Base-by-base conservation (phyloP, 495 filamentous ascomycete genomes). In the Tirmania nivea region DNA sequence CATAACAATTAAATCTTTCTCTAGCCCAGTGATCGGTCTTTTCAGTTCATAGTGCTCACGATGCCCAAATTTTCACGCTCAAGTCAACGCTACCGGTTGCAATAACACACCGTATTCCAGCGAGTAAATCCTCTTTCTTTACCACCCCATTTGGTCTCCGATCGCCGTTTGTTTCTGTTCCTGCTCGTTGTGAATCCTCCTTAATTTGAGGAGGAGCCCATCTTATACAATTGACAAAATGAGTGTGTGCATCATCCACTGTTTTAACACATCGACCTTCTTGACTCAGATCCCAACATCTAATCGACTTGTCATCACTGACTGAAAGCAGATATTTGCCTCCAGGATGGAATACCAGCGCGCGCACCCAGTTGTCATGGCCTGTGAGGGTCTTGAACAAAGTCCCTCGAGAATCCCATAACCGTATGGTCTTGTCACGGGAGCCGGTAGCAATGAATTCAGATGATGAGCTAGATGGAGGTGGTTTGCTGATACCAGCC, bases 361-460 rank as follows among this genome's bases (percentile, higher is more conserved):
- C 83, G 10, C 86, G 78, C 1, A 97, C 81, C 90, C 90, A 97
- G 64, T 95, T 97, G 65, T 97, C 90, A 61, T 97, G 90, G 3
- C 90, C 90, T 1, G 80, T 67, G 8, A 96, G 71, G 1, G 84
- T 92, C 66, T 87, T 95, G 59, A 97, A 79, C 50, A 84, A 72
- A 11, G 81, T 84, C 10, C 90, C 90, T 50, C 87, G 74, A 5
- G 78, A 73, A 65, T 94, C 86, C 88, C 88, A 96, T 11, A 97
- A 66, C 62, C 79, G 79, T 60, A 97, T 93, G 0, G 78, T 85
- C 68, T 94, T 96, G 63, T 97, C 90, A 61, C 90, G 73, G 4
- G 79, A 79, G 2, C 86, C 90, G 0, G 90, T 95, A 1, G 90
- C 90, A 57, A 95, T 75, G 62, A 86, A 97, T 60, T 96, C 90